phyloP scores from a whole-genome alignment of 176 grass and related monocot species.

The Hordeum marinum region DNA sequence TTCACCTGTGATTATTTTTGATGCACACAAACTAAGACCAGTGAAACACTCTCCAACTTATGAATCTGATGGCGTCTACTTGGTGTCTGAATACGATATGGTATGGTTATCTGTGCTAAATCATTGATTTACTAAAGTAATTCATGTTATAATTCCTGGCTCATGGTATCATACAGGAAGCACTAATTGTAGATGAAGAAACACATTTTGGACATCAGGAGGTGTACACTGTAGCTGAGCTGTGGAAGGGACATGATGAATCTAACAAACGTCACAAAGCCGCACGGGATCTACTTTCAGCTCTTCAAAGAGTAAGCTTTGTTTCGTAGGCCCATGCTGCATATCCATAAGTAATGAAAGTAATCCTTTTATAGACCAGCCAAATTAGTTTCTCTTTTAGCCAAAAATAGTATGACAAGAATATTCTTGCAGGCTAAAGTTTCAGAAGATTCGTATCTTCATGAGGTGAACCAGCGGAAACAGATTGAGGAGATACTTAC shows the following conservation, averaged over 20 bases:
- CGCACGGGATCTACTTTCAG: not conserved
- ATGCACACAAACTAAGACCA: not conserved
- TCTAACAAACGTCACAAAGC: not conserved
- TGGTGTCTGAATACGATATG: not conserved
- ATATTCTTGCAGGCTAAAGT: slow-evolving; percentile 33
- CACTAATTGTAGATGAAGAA: slow-evolving; percentile 24
- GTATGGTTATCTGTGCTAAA: not conserved
- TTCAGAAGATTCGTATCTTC: slow-evolving; percentile 29
- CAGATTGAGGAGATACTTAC: slow-evolving; percentile 33
- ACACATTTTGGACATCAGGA: slow-evolving; percentile 39
- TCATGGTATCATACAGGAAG: slow-evolving; percentile 25
- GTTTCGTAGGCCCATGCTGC: slow-evolving; percentile 25
- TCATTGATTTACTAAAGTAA: not conserved
- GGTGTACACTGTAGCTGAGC: slow-evolving; percentile 34
- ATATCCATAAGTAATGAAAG: slow-evolving; percentile 1
- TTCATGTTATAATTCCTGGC: not conserved
- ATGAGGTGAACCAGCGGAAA: slow-evolving; percentile 48
- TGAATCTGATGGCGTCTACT: not conserved
- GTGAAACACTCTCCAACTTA: not conserved
- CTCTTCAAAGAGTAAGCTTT: not conserved
- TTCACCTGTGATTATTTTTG: no score
- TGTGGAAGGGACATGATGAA: slow-evolving; percentile 32
- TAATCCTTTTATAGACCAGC: not conserved
- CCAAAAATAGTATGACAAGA: slow-evolving; percentile 8
- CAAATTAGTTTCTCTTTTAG: slow-evolving; percentile 6